Base-by-base conservation (phyloP, 2,329 filamentous ascomycete genomes). In the Fusarium sp. region DNA sequence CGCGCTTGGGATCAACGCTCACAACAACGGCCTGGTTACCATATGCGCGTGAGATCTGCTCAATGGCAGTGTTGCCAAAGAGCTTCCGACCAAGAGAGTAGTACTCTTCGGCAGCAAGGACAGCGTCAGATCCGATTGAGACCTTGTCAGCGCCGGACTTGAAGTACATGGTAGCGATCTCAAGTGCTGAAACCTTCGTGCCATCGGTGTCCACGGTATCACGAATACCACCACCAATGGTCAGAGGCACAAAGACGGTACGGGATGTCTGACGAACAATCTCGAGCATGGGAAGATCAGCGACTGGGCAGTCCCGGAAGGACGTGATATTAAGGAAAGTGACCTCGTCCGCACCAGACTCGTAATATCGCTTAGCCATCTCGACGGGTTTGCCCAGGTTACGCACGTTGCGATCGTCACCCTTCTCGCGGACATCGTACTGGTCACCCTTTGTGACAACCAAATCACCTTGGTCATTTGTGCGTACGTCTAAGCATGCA, bases 401-500 rank as follows among this genome's bases (percentile, higher is more conserved):
- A 69, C 96, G 90, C 37, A 99, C 94, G 72, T 78, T 78, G 57
- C 88, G 85, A 61, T 85, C 84, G 16, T 83, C 85, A 24, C 85
- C 84, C 81, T 98, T 98, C 77, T 98, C 96, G 32, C 96, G 92
- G 9, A 99, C 96, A 77, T 99, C 96, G 83, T 99, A 99, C 80
- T 98, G 95, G 81, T 99, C 96, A 61, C 96, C 96, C 81, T 99
- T 99, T 16, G 96, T 99, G 40, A 99, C 96, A 1, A 99, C 96
- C 12, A 99, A 86, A 80, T 99, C 96, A 34, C 96, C 96, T 65
- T 92, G 86, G 79, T 99, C 96, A 80, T 99, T 99, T 56, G 94
- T 89, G 45, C 96, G 92, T 53, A 99, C 96, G 78, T 99, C 96
- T 29, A 99, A 89, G 78, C 96, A 99, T 29, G 96, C 96, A 77